Evolutionary conservation across 1,139 yeast genomes (phyloP), one percentile per base, ranked within the genome.

Genomic region (Magnusiomyces sp.): DNA sequence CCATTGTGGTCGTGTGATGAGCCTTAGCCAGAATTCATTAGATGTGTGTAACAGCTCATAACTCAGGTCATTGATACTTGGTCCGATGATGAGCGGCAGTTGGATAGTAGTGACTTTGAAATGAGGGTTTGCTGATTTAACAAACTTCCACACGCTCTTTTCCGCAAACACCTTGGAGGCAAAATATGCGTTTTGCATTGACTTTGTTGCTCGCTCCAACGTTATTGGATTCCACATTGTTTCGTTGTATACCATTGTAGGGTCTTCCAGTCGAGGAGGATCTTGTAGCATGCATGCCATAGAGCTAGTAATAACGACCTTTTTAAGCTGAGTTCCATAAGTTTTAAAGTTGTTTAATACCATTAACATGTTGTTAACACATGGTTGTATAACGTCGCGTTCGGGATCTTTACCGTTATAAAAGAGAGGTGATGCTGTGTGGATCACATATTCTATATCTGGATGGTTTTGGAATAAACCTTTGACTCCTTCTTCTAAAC

Each of bases 371-470:
- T 83, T 82, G 36, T 70, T 61, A 38, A 76, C 65, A 2, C 83
- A 82, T 1, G 81, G 81, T 17, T 62, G 63, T 48, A 75, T 59
- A 31, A 67, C 51, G 31, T 64, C 66, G 52, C 61, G 57, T 47
- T 70, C 67, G 20, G 72, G 76, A 42, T 74, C 73, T 31, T 69
- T 69, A 48, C 68, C 70, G 10, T 58, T 57, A 53, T 63, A 64
- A 31, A 66, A 66, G 56, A 75, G 69, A 3, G 83, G 81, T 16
- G 81, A 75, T n/a, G 83, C 83, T 2, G 80, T 77, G 64, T 81
- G 88, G 37, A 80, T 59, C 46, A 81, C 78, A 46, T 70, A 72
- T 10, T 74, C 71, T 50, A 79, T 71, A 19, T 68, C 69, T 1
- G 62, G 61, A 57, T 77, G 72, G 1, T 62, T 63, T 55, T 71